phyloP scores from a whole-genome alignment of 2,329 filamentous ascomycete genomes.

The Rhinocladiella mackenziei region DNA sequence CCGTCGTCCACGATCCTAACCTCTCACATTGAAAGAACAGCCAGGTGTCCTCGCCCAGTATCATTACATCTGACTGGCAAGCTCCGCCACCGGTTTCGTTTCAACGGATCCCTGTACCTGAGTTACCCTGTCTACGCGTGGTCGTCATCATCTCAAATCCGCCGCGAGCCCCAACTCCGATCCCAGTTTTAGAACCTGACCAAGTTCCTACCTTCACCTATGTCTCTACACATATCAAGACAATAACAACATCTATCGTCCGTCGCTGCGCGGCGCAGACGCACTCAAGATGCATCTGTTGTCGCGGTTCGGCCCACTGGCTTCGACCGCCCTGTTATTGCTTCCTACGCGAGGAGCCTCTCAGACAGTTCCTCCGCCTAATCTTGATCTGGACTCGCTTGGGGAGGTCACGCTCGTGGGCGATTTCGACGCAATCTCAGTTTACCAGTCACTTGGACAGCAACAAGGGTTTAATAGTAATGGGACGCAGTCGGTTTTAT shows the following conservation, averaged over 20 bases:
- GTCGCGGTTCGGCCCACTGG: constrained; percentile 21
- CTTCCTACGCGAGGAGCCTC: constrained; percentile 18
- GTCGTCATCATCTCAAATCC: constrained; percentile 15
- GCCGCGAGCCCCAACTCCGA: constrained; percentile 12
- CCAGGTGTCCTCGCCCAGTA: constrained; percentile 1
- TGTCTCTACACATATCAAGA: constrained; percentile 19
- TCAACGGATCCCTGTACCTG: constrained; percentile 20
- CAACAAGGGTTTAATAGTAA: constrained; percentile 65
- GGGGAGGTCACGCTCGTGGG: constrained; percentile 82
- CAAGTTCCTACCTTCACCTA: constrained; percentile 10
- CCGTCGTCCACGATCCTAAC: constrained; percentile 19
- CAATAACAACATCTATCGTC: constrained; percentile 21
- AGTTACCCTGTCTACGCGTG: constrained; percentile 9
- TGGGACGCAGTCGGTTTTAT: constrained; percentile 75
- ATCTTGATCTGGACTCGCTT: constrained; percentile 72
- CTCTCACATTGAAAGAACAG: constrained; percentile 1
- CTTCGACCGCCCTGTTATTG: constrained; percentile 18
- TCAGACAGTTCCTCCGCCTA: constrained; percentile 57
- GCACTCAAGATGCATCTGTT: constrained; percentile 25
- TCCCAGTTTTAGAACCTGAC: constrained; percentile 15
- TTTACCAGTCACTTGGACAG: constrained; percentile 83
- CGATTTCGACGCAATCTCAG: constrained; percentile 84
- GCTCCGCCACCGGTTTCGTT: constrained; percentile 13
- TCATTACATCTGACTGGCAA: constrained; percentile 7
- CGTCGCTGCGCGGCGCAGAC: constrained; percentile 26